Conservation (phyloP, 2,329 filamentous ascomycete species). For the Venturia effusa region DNA sequence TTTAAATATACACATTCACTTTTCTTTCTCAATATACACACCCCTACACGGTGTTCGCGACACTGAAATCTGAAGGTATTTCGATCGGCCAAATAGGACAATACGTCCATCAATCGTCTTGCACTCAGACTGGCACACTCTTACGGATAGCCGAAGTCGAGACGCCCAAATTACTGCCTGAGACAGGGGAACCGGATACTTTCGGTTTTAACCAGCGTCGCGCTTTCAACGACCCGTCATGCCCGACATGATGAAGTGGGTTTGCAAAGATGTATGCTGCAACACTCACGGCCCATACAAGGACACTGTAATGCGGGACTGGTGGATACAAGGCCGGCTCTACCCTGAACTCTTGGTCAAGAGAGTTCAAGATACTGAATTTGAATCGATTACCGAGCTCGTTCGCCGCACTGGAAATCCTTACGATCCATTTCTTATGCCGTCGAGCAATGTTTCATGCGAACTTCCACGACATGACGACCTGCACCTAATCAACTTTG, state of each 20-base stretch:
- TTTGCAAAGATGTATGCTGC: slow-evolving; percentile 89
- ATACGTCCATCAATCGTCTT: background rate
- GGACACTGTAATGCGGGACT: slow-evolving; percentile 97
- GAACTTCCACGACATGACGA: too few species aligned
- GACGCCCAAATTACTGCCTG: background rate
- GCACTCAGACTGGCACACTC: background rate
- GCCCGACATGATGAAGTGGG: slow-evolving; percentile 98
- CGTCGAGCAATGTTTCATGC: too few species aligned
- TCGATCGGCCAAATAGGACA: background rate
- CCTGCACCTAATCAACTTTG: too few species aligned
- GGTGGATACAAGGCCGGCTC: slow-evolving; percentile 99
- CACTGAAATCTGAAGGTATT: too few species aligned
- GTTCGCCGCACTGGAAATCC: too few species aligned
- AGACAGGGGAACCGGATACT: too few species aligned
- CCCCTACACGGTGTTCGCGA: too few species aligned
- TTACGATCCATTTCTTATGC: too few species aligned
- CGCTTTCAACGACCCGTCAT: slow-evolving; percentile 48
- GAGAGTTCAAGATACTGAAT: slow-evolving; percentile 69
- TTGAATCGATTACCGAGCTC: too few species aligned
- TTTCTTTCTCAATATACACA: background rate
- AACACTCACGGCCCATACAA: slow-evolving; percentile 90
- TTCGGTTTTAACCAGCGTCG: background rate
- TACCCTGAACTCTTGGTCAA: slow-evolving; percentile 89
- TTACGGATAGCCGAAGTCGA: background rate
- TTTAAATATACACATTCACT: too few species aligned